Evolutionary conservation across 345 rosid species (phyloP), one percentile per base, ranked within the genome.

Genomic region (Rhizophora mangle): DNA sequence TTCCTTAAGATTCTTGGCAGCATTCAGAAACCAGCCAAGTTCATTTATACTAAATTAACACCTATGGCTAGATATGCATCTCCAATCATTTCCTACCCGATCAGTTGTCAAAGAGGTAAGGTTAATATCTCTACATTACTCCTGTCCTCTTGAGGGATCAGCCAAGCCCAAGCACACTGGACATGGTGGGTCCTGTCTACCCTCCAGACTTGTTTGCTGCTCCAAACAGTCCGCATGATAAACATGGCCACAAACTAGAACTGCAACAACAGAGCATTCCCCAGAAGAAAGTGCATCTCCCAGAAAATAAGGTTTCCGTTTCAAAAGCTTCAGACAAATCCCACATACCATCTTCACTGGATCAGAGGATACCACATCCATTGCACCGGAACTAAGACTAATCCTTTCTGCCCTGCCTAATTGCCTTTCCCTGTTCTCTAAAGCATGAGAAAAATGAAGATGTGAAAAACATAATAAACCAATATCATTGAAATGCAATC

Each of bases 171-270:
- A 60, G 76, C 93, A 88, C 39, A 77, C 36, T 0, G 82, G 87
- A 21, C 93, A 88, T 0, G 80, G 80, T 2, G 93, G 93, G 52
- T 88, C 93, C 0, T 65, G 60, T 65, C 64, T 80, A 32, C 82
- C 78, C 68, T 83, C 85, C 8, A 53, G 4, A 4, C 81, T 46
- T 31, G 93, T 84, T 74, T 64, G 82, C 69, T 74, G 79, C 74
- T 88, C 93, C 77, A 86, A 68, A 68, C 93, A 88, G 43, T 84
- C 88, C 6, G 85, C 87, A 70, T 88, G 93, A 70, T 83, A 88
- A 55, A 75, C 76, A 73, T 88, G 90, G 24, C 93, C 87, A 19
- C 93, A 88, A 31, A 82, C 90, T 68, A 86, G 68, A 77, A 88
- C 86, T 60, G 88, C 90, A 65, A 81, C 88, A 43, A 86, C 85